These are phyloP conservation scores for Fraxinus americana DNA, from an alignment of 257 asterid species.

Conservation along the genomic window DNA sequence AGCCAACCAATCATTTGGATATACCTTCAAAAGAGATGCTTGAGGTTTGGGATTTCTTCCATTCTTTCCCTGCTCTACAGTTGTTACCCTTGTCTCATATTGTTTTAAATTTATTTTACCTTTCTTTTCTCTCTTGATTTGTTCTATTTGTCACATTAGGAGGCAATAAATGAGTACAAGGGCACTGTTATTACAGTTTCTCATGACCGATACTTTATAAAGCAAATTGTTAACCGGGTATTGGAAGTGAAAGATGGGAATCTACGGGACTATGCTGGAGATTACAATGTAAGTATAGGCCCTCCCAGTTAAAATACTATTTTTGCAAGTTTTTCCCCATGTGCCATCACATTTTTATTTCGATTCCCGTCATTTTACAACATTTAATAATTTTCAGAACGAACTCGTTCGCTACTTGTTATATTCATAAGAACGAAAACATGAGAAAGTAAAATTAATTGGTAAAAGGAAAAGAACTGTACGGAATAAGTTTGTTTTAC, in stretches of 20 bases:
- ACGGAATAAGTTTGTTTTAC: neutral
- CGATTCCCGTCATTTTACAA: too few species aligned
- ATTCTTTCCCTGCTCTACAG: too few species aligned
- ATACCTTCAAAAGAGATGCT: too few species aligned
- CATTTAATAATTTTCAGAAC: too few species aligned
- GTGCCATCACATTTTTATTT: neutral
- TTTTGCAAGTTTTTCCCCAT: too few species aligned
- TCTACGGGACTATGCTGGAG: constrained; percentile 89
- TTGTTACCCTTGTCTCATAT: too few species aligned
- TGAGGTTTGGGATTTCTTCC: too few species aligned
- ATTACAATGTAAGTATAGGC: constrained; percentile 65
- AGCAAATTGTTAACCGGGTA: constrained; percentile 91
- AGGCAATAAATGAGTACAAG: constrained; percentile 86
- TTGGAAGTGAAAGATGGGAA: constrained; percentile 85
- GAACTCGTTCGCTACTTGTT: neutral
- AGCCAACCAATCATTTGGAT: constrained; percentile 41
- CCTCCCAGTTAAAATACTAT: too few species aligned
- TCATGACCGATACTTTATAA: constrained; percentile 95
- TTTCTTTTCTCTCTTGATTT: too few species aligned
- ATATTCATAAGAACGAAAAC: neutral
- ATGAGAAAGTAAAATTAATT: neutral
- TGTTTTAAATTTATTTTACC: too few species aligned
- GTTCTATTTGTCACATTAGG: constrained; percentile 42
- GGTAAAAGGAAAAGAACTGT: neutral
- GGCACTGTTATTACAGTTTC: constrained; percentile 97